Base-by-base conservation (phyloP, 192 early-diverging fungal species). In the Geranomyces variabilis region DNA sequence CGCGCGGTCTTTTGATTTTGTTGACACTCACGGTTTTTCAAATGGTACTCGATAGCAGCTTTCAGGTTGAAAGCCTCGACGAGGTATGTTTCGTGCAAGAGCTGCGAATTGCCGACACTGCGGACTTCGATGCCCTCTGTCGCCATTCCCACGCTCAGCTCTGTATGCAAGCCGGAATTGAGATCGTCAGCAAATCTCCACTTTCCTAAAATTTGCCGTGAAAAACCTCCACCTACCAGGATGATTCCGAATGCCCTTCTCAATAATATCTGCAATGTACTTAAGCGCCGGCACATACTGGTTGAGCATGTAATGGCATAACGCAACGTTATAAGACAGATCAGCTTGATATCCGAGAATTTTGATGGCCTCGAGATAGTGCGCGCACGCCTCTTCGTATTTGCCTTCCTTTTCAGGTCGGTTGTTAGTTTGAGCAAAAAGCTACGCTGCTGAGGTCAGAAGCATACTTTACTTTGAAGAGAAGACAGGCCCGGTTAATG, bases 21-120 rank as follows among this genome's bases (percentile, higher is more conserved):
- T n/a, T 53, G 15, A 53, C 6, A 26, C 51, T 80, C 51, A 87
- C 85, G 71, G 72, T 88, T 88, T 56, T 84, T 84, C 24, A 88
- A 76, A 31, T 87, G 81, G 67, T 87, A 88, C 67, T 88, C 87
- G 47, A 88, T 88, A 0, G 87, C 87, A 8, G 87, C 87, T 78
- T 88, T 88, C 17, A 88, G 78, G 68, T 88, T 88, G 72, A 88
- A 88, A 0, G 86, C 87, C 69, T 88, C 87, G 33, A 88, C 69
- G 14, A 88, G 67, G 57, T 81, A 88, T 24, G 86, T 85, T 66
- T 88, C 83, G 75, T 88, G 87, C 34, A 88, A 75, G 17, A 83
- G 31, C 65, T 82, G 84, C 24, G 83, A 81, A 79, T 88, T 88
- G 19, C 85, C 85, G 17, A 88, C 87, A 53, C 80, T 86, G 45